A percentile compares a stretch with the other conserved stretches of the same genome.
phyloP scores from a whole-genome alignment of 2,329 filamentous ascomycete species.

The Colletotrichum sp. region DNA sequence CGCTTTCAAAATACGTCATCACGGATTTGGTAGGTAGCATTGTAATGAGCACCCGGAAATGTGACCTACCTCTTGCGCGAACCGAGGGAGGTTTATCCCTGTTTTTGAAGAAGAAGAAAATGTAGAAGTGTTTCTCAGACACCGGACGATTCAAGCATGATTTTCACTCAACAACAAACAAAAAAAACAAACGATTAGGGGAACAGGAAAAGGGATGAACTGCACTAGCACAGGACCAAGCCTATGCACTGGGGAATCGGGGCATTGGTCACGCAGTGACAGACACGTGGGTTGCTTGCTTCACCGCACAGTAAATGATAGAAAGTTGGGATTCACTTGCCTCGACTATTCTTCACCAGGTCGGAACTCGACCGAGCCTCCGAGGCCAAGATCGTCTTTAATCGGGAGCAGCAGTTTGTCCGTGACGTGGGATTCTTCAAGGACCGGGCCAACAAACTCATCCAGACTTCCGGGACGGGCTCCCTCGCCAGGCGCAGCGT shows the following conservation, averaged over 20 bases:
- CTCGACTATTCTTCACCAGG: background rate
- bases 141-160: conserved; percentile 16
- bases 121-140: background rate
- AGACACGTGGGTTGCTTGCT: background rate
- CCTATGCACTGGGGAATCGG: background rate
- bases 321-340: background rate
- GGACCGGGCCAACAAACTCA: background rate
- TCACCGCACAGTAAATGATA: background rate
- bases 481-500: background rate
- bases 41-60: background rate
- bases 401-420: background rate
- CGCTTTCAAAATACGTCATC: background rate
- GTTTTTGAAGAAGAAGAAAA: background rate
- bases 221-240: background rate
- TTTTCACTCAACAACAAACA: background rate
- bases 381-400: background rate
- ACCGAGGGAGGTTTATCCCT: background rate
- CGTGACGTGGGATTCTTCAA: background rate
- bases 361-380: conserved; percentile 16
- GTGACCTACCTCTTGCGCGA: conserved; percentile 4
- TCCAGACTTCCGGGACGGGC: conserved; percentile 10
- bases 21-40: conserved; percentile 7
- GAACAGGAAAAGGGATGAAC: background rate
- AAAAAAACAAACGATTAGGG: background rate
- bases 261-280: background rate